These are phyloP conservation scores for Naganishia friedmannii DNA, from an alignment of 768 basidiomycete species.

Conservation along the genomic window DNA sequence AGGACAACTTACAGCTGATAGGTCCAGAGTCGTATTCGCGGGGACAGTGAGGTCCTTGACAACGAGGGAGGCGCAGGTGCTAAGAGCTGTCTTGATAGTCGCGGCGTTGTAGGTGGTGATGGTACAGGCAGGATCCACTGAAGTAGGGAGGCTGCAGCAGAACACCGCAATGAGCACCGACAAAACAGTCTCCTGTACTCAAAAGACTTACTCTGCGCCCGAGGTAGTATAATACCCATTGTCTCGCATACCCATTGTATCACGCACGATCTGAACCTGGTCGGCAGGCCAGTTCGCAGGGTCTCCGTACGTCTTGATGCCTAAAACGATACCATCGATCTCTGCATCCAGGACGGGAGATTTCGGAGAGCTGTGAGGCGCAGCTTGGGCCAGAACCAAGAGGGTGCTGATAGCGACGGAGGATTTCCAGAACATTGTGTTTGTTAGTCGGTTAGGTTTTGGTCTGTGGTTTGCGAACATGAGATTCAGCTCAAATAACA, in stretches of 20 bases:
- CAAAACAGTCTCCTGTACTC: background rate
- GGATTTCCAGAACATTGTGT: constrained; percentile 14
- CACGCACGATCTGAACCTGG: constrained; percentile 25
- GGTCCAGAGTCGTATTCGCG: constrained; percentile 27
- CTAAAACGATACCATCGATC: constrained; percentile 29
- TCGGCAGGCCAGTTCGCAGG: constrained; percentile 30
- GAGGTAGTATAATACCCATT: constrained; percentile 26
- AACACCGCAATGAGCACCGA: background rate
- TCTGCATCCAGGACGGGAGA: constrained; percentile 31
- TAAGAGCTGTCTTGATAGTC: constrained; percentile 21
- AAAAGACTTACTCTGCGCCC: constrained; percentile 21
- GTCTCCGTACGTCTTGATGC: constrained; percentile 31
- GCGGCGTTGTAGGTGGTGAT: constrained; percentile 30
- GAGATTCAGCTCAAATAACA: background rate
- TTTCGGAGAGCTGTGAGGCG: background rate
- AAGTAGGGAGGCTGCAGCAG: constrained; percentile 14
- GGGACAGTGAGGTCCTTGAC: constrained; percentile 31
- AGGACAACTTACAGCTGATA: constrained; percentile 26
- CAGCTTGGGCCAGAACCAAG: constrained; percentile 51
- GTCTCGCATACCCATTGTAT: constrained; percentile 24
- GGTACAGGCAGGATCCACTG: constrained; percentile 27
- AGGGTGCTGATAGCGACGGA: constrained; percentile 52
- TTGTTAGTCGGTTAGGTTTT: background rate
- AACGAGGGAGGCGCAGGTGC: constrained; percentile 27
- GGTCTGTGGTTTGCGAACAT: background rate